Conservation (phyloP, 768 basidiomycete genomes). For the Dentipellis sp. region DNA sequence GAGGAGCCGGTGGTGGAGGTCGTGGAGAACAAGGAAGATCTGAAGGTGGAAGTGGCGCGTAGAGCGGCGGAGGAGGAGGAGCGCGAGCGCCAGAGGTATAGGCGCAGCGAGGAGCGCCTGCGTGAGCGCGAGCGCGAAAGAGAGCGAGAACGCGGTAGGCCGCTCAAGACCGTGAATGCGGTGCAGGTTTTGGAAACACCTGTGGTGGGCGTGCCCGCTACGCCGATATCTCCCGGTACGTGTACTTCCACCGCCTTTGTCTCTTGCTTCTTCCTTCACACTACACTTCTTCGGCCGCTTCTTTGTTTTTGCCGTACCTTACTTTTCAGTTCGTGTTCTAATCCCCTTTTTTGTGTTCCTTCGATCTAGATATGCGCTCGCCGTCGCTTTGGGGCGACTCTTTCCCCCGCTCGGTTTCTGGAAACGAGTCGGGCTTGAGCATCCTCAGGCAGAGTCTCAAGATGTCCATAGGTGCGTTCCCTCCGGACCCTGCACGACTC, state of each 20-base stretch:
- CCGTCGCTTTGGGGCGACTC: slow-evolving; percentile 4
- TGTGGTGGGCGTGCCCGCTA: slow-evolving; percentile 8
- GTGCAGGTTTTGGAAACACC: neutral
- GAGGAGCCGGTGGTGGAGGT: neutral
- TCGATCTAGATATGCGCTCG: slow-evolving; percentile 10
- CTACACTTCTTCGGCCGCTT: neutral
- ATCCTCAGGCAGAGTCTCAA: slow-evolving; percentile 64
- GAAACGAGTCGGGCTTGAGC: slow-evolving; percentile 31
- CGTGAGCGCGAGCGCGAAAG: slow-evolving; percentile 25
- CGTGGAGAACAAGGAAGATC: neutral
- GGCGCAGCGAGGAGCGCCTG: neutral
- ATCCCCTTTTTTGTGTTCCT: neutral
- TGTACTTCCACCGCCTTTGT: slow-evolving; percentile 4
- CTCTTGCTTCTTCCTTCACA: neutral
- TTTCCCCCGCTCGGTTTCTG: slow-evolving; percentile 8
- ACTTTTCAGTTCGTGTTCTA: neutral
- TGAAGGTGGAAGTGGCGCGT: neutral
- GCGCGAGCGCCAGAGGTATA: neutral
- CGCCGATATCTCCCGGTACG: slow-evolving; percentile 19
- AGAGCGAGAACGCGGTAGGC: slow-evolving; percentile 19
- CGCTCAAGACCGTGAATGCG: too few species aligned
- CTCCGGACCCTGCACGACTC: too few species aligned
- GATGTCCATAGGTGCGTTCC: slow-evolving; percentile 53
- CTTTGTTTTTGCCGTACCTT: neutral
- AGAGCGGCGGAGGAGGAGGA: neutral